phyloP scores from a whole-genome alignment of 106 monocot species.

The Agapanthus africanus region DNA sequence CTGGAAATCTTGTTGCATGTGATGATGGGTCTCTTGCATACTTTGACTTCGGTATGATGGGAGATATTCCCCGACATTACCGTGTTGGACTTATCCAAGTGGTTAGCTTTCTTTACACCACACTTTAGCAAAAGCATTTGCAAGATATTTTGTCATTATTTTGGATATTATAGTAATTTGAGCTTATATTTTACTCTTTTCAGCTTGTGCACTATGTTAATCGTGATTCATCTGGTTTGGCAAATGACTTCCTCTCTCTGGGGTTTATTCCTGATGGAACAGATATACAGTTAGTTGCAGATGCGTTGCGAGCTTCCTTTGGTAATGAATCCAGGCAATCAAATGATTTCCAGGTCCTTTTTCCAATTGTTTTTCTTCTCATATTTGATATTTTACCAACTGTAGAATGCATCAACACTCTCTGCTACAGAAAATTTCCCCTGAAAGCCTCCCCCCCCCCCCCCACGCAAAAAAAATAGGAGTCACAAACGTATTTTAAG shows the following conservation, averaged over 20 bases:
- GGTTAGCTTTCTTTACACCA: constrained; percentile 47
- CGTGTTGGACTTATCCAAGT: constrained; percentile 96
- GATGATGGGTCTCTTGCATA: constrained; percentile 82
- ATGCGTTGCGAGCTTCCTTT: constrained; percentile 74
- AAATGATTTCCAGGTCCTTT: constrained; percentile 80
- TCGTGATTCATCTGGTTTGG: constrained; percentile 78
- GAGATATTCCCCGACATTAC: constrained; percentile 97
- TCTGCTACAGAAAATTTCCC: neutral
- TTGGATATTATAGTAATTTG: neutral
- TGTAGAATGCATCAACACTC: neutral
- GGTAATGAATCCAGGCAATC: constrained; percentile 53
- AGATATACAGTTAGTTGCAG: constrained; percentile 58
- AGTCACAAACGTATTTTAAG: neutral
- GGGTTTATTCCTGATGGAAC: constrained; percentile 92
- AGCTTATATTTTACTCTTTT: constrained; percentile 10
- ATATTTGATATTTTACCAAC: neutral
- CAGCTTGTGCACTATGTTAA: constrained; percentile 97
- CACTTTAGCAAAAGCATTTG: neutral
- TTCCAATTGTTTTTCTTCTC: neutral
- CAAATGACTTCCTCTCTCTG: constrained; percentile 91
- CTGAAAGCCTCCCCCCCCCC: neutral
- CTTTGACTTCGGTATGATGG: constrained; percentile 99
- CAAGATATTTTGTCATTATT: neutral
- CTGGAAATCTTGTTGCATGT: constrained; percentile 95
- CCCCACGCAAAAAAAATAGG: neutral